Conservation (phyloP, 1,139 yeast species). For the Saccharomyces hybrid region DNA sequence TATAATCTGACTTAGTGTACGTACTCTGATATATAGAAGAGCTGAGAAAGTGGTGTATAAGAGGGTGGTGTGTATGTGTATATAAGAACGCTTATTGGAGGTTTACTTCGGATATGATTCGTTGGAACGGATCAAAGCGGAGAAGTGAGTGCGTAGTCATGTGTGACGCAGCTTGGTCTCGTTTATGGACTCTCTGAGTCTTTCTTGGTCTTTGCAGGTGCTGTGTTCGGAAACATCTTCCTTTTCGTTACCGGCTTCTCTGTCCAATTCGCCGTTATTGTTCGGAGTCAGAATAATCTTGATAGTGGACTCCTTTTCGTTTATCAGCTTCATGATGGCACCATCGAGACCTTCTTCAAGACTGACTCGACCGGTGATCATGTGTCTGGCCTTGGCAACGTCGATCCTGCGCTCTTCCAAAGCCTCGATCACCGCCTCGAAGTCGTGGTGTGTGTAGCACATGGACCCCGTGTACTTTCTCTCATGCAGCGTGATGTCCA, state of each 20-base stretch:
- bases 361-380: conserved; percentile 41
- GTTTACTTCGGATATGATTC: too few species aligned
- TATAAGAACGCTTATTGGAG: too few species aligned
- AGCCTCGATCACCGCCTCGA: conserved; percentile 44
- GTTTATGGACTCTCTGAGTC: not conserved
- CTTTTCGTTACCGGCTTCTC: not conserved
- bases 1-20: not conserved
- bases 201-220: not conserved
- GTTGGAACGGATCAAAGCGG: too few species aligned
- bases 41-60: too few species aligned
- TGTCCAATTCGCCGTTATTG: conserved; percentile 17
- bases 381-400: conserved; percentile 34
- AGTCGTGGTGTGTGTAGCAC: conserved; percentile 44
- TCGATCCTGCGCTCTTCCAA: conserved; percentile 37
- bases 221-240: not conserved
- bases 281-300: conserved; percentile 43
- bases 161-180: not conserved
- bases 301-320: conserved; percentile 43
- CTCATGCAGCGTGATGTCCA: conserved; percentile 43
- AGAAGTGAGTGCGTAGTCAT: not conserved
- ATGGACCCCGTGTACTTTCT: conserved; percentile 44
- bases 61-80: too few species aligned
- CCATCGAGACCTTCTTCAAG: conserved; percentile 39
- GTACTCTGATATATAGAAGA: not conserved
- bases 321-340: conserved; percentile 41